Evolutionary conservation across 2,329 filamentous ascomycete genomes (phyloP).

Genomic region (Pseudogymnoascus sp.): DNA sequence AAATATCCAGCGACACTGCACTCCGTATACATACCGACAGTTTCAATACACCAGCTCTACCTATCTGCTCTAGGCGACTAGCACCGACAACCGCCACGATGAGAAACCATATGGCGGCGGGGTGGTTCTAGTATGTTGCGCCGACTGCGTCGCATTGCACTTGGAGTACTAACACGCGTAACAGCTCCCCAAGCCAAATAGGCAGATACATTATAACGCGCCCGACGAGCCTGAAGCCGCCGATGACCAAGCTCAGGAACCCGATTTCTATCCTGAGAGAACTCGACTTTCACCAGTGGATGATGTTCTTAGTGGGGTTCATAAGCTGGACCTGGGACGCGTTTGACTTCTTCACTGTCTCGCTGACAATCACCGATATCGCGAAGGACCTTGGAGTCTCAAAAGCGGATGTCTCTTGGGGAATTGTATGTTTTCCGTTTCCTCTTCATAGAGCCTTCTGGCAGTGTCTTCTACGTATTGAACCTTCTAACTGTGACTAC

Average conservation of each 20-base stretch:
- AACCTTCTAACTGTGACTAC: background rate
- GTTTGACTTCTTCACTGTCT: conserved; percentile 61
- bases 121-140: background rate
- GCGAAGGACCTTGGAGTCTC: conserved; percentile 44
- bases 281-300: conserved; percentile 28
- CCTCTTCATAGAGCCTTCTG: background rate
- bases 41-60: background rate
- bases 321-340: conserved; percentile 46
- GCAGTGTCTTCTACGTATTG: background rate
- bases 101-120: conserved; percentile 4
- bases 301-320: conserved; percentile 23
- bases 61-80: background rate
- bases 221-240: conserved; percentile 29
- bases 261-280: conserved; percentile 24
- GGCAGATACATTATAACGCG: conserved; percentile 29
- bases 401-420: conserved; percentile 55
- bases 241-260: conserved; percentile 24
- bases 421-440: conserved; percentile 33
- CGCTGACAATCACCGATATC: conserved; percentile 48
- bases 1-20: background rate
- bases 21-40: background rate
- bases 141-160: background rate
- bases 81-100: background rate
- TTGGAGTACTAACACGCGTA: background rate
- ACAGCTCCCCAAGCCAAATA: conserved; percentile 28